Base-by-base conservation (phyloP, 441 rosid genomes). In the Adansonia gregorii region DNA sequence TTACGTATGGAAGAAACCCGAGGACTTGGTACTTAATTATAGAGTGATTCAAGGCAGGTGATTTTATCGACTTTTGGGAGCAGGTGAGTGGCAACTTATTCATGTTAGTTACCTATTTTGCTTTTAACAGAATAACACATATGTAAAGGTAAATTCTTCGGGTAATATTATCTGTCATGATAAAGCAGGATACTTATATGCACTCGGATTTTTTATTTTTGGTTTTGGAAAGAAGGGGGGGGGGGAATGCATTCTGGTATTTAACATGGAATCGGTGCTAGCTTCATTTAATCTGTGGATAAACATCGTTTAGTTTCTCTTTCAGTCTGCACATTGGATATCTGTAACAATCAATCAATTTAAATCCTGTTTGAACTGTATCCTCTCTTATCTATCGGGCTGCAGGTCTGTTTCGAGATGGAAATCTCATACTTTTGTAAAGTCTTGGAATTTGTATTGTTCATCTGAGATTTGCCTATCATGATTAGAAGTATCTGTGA, bases 1-100 rank as follows among this genome's bases (percentile, higher is more conserved):
- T 68, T 97, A 97, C 75, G 61, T 97, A 64, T 97, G 99, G 99
- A 97, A 97, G 91, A 97, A 95, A 88, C 88, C 93, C 8, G 99
- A 97, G 82, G 99, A 97, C 86, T 86, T 95, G 83, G 86, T 92
- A 72, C 98, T 97, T 60, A 93, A 93, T 85, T 97, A 93, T 83
- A 88, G 94, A 87, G 85, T 92, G 78, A 85, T 83, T 75, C 89
- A 88, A 78, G 90, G 91, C 79, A 93, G 93, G 88, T 97, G 91
- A 93, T 79, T 74, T 60, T 79, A 61, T 52, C 76, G 78, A 81
- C 81, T 61, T 51, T 48, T 56, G 43, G 81, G 72, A 81, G 78
- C 59, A 78, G 88, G 90, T 88, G 60, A 84, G 80, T 67, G 17
- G 64, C 41, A 60, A 45, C 22, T 41, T 55, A 71, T 67, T 27